These are phyloP conservation scores for Ilyonectria destructans DNA, from an alignment of 2,329 filamentous ascomycete genomes.

Conservation along the genomic window DNA sequence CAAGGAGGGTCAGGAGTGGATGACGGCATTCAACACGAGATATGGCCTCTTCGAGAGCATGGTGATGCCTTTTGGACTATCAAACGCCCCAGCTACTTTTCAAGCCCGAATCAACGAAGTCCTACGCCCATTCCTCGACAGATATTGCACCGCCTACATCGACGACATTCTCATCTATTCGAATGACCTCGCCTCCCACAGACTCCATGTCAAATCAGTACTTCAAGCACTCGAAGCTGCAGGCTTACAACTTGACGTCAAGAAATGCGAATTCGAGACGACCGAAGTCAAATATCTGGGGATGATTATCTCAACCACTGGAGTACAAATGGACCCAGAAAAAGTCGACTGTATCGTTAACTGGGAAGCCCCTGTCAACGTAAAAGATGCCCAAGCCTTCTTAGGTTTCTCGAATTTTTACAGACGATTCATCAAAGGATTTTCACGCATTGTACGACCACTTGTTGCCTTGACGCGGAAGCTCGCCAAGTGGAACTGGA, in stretches of 20 bases:
- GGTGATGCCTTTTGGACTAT: slow-evolving; percentile 51
- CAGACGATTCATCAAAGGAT: slow-evolving; percentile 18
- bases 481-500: slow-evolving; percentile 5
- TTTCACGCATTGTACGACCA: slow-evolving; percentile 11
- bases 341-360: too few relatives aligned
- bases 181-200: too few relatives aligned
- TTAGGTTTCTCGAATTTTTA: not conserved
- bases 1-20: slow-evolving; percentile 26
- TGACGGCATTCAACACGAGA: slow-evolving; percentile 53
- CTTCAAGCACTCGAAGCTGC: slow-evolving; percentile 13
- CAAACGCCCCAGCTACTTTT: slow-evolving; percentile 39
- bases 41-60: slow-evolving; percentile 55
- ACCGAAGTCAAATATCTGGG: too few relatives aligned
- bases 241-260: not conserved
- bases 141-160: too few relatives aligned
- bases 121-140: too few relatives aligned
- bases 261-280: too few relatives aligned
- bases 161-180: too few relatives aligned
- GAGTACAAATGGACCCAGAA: too few relatives aligned
- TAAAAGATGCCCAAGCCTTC: too few relatives aligned
- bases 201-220: slow-evolving; percentile 30
- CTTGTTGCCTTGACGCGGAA: slow-evolving; percentile 10
- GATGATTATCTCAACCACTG: too few relatives aligned
- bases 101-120: slow-evolving; percentile 12
- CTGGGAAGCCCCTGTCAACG: too few relatives aligned